A percentile compares a stretch with the other conserved stretches of the same genome.
Evolutionary conservation across 352 stramenopile genomes (phyloP).

Genomic region (Saprolegnia diclina): DNA sequence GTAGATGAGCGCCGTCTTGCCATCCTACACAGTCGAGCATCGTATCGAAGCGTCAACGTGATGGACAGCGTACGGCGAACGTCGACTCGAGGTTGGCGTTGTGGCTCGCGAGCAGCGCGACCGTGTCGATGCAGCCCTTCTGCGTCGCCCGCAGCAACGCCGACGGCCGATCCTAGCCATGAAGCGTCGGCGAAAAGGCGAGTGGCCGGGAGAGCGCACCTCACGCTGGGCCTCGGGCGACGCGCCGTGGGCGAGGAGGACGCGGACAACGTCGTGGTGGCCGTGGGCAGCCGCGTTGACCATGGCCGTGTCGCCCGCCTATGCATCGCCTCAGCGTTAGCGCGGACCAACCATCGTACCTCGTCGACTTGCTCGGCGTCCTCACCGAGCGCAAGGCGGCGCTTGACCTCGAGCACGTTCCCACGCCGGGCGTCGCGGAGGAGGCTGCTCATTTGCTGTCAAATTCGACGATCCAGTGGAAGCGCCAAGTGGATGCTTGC

Average conservation of each 20-base stretch:
- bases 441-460: not conserved
- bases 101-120: constrained; percentile 1
- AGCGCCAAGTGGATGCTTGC: no score
- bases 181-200: not conserved
- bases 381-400: constrained; percentile 16
- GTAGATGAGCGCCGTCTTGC: constrained; percentile 20
- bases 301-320: constrained; percentile 18
- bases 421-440: constrained; percentile 20
- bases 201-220: not conserved
- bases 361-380: constrained; percentile 24
- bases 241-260: constrained; percentile 12
- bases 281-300: constrained; percentile 21
- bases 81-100: constrained; percentile 15
- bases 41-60: not conserved
- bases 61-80: constrained; percentile 13
- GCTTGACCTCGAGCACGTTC: constrained; percentile 20
- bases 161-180: constrained; percentile 17
- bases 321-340: not conserved
- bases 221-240: constrained; percentile 14
- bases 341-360: constrained; percentile 1
- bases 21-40: not conserved
- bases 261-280: constrained; percentile 11
- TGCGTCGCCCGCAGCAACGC: constrained; percentile 20
- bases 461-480: no score
- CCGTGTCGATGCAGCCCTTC: constrained; percentile 16